These are phyloP conservation scores for Eucalyptus lansdowneana DNA, from an alignment of 345 rosid species.

Conservation along the genomic window DNA sequence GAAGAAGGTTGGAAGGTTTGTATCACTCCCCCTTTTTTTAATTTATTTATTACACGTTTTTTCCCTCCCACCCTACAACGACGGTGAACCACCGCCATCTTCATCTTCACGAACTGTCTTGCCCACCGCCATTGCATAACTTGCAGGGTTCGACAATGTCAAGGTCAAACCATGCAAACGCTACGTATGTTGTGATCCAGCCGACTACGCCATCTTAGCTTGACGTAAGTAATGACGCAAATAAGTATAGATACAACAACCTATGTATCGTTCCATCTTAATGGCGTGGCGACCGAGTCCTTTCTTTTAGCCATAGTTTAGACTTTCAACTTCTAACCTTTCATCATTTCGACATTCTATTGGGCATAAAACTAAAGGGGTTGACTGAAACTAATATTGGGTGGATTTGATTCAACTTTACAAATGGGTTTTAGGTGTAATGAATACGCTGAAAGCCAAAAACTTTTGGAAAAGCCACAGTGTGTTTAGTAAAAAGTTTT, in stretches of 20 bases:
- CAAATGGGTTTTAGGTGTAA: too few relatives aligned
- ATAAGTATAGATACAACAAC: background rate
- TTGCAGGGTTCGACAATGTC: background rate
- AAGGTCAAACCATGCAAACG: background rate
- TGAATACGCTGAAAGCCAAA: too few relatives aligned
- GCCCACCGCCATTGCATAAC: background rate
- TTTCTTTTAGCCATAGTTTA: background rate
- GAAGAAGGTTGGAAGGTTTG: background rate
- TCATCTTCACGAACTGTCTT: background rate
- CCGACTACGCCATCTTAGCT: background rate
- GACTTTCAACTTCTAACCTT: background rate
- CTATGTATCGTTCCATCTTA: background rate
- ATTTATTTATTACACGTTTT: background rate
- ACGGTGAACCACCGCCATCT: background rate
- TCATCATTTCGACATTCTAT: background rate
- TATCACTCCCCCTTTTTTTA: background rate
- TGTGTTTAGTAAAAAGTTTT: too few relatives aligned
- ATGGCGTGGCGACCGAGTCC: background rate
- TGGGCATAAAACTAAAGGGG: background rate
- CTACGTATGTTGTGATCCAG: background rate
- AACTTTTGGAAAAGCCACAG: too few relatives aligned
- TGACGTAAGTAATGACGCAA: background rate
- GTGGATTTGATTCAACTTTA: too few relatives aligned
- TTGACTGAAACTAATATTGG: background rate
- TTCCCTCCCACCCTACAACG: background rate